These are phyloP conservation scores for Fusarium irregulare DNA, from an alignment of 2,329 filamentous ascomycete species.

Conservation along the genomic window DNA sequence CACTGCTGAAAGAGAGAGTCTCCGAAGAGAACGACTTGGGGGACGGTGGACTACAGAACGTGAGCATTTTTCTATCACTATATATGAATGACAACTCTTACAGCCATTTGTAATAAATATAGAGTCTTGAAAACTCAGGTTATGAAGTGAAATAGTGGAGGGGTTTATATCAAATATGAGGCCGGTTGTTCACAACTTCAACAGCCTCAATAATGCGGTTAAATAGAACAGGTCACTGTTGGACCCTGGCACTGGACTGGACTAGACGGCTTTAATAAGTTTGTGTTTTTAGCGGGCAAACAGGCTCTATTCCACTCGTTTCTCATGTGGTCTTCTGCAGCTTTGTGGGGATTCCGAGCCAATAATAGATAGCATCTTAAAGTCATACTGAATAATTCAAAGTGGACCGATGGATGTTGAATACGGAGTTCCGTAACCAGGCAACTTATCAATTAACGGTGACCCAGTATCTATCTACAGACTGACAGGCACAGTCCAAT, in stretches of 20 bases:
- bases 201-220: conserved; percentile 19
- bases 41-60: conserved; percentile 63
- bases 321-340: conserved; percentile 14
- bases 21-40: conserved; percentile 85
- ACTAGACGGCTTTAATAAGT: conserved; percentile 15
- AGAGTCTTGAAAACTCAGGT: not conserved
- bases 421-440: not conserved
- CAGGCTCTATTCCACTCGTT: conserved; percentile 32
- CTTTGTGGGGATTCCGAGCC: conserved; percentile 40
- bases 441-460: not conserved
- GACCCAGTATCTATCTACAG: not conserved
- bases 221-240: conserved; percentile 14
- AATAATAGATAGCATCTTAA: conserved; percentile 28
- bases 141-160: conserved; percentile 9
- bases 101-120: conserved; percentile 32
- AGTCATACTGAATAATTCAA: not conserved
- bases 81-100: conserved; percentile 23
- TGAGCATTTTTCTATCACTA: not conserved
- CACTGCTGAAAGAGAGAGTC: conserved; percentile 86
- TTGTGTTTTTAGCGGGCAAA: conserved; percentile 1
- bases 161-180: not conserved
- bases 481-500: not conserved
- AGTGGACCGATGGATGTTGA: conserved; percentile 13
- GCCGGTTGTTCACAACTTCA: not conserved
- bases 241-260: not conserved